Conservation (phyloP, 371 early-diverging fungal genomes). For the Zopfochytrium polystomum region DNA sequence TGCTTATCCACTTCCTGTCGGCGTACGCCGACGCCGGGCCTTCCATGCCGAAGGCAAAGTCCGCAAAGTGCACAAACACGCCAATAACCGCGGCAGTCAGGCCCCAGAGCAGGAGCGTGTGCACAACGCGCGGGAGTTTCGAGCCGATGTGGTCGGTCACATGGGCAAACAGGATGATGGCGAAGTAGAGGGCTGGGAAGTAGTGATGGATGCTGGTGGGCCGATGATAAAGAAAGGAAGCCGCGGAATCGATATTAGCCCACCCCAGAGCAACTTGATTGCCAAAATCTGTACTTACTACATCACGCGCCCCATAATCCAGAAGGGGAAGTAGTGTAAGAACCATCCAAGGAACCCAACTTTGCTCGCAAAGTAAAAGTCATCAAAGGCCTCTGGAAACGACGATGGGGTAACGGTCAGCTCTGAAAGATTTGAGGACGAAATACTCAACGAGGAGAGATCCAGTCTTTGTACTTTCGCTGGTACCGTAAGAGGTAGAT, state of each 20-base stretch:
- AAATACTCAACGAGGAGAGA: too few species aligned
- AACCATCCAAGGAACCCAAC: conserved; percentile 84
- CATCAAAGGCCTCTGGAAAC: conserved; percentile 73
- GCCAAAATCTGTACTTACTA: too few species aligned
- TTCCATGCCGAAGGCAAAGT: conserved; percentile 83
- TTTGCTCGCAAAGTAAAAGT: conserved; percentile 69
- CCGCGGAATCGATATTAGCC: too few species aligned
- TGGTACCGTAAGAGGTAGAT: conserved; percentile 67
- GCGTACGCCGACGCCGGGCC: conserved; percentile 62
- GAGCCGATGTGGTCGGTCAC: conserved; percentile 78
- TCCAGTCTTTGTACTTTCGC: conserved; percentile 65
- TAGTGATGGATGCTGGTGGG: conserved; percentile 96
- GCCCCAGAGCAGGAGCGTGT: conserved; percentile 39
- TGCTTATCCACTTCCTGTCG: conserved; percentile 53
- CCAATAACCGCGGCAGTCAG: conserved; percentile 39
- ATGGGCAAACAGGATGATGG: conserved; percentile 70
- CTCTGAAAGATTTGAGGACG: too few species aligned
- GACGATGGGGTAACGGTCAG: too few species aligned
- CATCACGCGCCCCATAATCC: conserved; percentile 95
- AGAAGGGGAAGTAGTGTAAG: conserved; percentile 96
- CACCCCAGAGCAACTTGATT: too few species aligned
- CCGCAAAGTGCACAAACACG: conserved; percentile 75
- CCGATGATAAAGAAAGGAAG: too few species aligned
- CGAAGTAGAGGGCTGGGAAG: conserved; percentile 97
- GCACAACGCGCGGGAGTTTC: too few species aligned